Conservation (phyloP, 192 early-diverging fungal species). For the Gaertneriomyces semiglobifer region DNA sequence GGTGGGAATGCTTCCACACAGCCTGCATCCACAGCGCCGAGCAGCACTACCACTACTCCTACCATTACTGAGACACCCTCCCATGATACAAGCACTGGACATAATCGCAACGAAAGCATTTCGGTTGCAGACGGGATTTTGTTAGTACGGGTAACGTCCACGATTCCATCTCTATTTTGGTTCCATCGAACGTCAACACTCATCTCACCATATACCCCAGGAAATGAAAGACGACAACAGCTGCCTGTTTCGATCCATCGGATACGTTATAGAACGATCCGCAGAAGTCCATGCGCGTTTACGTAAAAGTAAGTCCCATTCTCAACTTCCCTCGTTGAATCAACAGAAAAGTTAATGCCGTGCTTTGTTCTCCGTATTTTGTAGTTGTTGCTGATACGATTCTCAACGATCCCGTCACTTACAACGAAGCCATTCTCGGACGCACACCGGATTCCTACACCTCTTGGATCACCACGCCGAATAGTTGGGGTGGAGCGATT, state of each 20-base stretch:
- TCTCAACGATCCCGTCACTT: conserved; percentile 46
- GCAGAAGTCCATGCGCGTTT: conserved; percentile 21
- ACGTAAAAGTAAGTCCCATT: conserved; percentile 27
- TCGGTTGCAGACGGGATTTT: conserved; percentile 16
- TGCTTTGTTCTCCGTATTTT: background rate
- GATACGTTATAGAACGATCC: conserved; percentile 30
- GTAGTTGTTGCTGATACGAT: conserved; percentile 35
- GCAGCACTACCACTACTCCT: background rate
- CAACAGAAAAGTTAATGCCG: background rate
- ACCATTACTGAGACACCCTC: too few relatives aligned
- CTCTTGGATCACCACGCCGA: conserved; percentile 60
- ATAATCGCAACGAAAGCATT: background rate
- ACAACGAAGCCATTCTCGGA: conserved; percentile 64
- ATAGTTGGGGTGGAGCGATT: conserved; percentile 83
- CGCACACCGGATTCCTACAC: conserved; percentile 52
- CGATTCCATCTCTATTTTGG: background rate
- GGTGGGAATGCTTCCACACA: background rate
- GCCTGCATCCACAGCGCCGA: background rate
- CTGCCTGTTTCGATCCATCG: conserved; percentile 68
- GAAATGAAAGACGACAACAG: conserved; percentile 69
- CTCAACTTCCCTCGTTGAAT: background rate
- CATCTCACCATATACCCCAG: conserved; percentile 15
- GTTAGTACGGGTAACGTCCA: conserved; percentile 16
- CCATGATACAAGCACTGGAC: too few relatives aligned
- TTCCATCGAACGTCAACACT: background rate